phyloP scores from a whole-genome alignment of 2,329 filamentous ascomycete genomes.

The Colletotrichum noveboracense region DNA sequence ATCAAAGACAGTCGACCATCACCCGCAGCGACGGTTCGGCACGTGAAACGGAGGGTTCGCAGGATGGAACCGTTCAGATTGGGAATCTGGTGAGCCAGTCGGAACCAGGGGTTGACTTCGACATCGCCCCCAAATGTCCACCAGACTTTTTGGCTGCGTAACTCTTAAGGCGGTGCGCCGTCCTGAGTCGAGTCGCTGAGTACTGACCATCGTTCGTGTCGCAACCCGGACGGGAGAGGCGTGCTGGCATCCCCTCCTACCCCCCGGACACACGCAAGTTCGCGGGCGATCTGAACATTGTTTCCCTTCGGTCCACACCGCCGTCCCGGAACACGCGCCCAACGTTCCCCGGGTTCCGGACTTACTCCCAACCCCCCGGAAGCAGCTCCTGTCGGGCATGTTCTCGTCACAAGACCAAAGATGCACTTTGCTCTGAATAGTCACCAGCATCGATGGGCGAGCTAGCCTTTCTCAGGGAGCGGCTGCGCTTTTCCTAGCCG shows the following conservation, averaged over 20 bases:
- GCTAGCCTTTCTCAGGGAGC: not conserved
- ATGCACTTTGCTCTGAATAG: not conserved
- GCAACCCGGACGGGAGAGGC: not conserved
- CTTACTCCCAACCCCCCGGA: not conserved
- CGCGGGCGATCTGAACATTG: not conserved
- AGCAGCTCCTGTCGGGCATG: not conserved
- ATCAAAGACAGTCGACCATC: not conserved
- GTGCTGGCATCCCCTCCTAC: not conserved
- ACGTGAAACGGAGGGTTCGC: slow-evolving; percentile 11
- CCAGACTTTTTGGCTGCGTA: not conserved
- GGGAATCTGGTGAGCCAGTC: not conserved
- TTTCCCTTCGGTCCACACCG: not conserved
- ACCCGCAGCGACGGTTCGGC: not conserved
- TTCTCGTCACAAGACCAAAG: not conserved
- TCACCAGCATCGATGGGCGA: not conserved
- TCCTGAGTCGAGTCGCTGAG: not conserved
- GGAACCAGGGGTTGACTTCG: not conserved
- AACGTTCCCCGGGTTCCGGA: slow-evolving; percentile 9
- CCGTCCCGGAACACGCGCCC: slow-evolving; percentile 5
- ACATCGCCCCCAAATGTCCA: not conserved
- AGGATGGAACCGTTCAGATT: not conserved
- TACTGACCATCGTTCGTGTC: not conserved
- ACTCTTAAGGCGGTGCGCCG: not conserved
- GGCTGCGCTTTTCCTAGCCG: not conserved
- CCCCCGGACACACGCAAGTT: not conserved